phyloP scores from a whole-genome alignment of 495 filamentous ascomycete species.

The Cetradonia linearis region DNA sequence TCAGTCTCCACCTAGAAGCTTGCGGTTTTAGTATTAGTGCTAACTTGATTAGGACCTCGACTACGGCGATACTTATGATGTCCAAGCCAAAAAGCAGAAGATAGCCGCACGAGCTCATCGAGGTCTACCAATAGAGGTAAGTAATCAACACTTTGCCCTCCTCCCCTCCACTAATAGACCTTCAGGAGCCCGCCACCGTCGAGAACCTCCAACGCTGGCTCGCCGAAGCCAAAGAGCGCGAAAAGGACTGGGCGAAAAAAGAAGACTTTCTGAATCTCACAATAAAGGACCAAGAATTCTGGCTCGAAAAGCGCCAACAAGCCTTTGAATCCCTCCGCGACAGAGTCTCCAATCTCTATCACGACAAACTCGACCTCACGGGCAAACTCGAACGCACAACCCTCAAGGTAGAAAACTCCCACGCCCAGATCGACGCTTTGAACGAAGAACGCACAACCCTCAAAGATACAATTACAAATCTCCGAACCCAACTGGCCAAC shows the following conservation, averaged over 20 bases:
- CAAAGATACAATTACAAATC: constrained; percentile 40
- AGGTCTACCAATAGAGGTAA: constrained; percentile 5
- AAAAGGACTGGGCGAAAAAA: constrained; percentile 8
- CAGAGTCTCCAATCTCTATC: constrained; percentile 10
- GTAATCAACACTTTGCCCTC: neutral
- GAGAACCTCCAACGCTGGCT: constrained; percentile 10
- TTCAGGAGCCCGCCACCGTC: neutral
- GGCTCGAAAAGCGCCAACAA: constrained; percentile 13
- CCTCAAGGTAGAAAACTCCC: constrained; percentile 33
- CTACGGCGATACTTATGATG: constrained; percentile 12
- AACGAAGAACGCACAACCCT: constrained; percentile 42
- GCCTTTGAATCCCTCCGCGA: constrained; percentile 30
- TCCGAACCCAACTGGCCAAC: constrained; percentile 37
- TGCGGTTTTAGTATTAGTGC: neutral
- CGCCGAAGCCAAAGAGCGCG: neutral
- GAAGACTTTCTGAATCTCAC: constrained; percentile 5
- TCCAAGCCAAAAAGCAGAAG: constrained; percentile 22
- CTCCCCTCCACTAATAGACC: neutral
- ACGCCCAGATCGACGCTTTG: constrained; percentile 36
- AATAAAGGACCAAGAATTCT: constrained; percentile 6
- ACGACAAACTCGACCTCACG: constrained; percentile 8
- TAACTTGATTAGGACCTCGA: constrained; percentile 18
- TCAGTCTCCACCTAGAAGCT: neutral
- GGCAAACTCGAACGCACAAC: constrained; percentile 21
- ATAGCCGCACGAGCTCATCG: constrained; percentile 13